Percentiles rank a stretch among this genome's conserved stretches.
Evolutionary conservation across 768 basidiomycete genomes (phyloP).

Genomic region (Mrakia gelida): DNA sequence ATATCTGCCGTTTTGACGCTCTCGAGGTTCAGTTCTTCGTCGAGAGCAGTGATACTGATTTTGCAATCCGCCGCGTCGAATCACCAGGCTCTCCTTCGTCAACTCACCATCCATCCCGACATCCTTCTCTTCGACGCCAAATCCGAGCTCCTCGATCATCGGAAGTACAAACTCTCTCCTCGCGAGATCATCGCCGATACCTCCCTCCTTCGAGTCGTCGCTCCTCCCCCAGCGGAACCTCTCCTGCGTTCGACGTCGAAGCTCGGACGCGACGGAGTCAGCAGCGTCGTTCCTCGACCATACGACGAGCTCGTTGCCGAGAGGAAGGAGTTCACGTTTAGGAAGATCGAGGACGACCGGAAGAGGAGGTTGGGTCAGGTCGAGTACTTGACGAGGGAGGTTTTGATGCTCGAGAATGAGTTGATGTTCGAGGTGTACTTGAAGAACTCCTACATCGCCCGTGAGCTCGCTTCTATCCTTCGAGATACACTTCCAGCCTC

Average conservation of each 20-base stretch:
- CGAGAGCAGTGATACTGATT: too few species aligned
- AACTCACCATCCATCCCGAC: slow-evolving; percentile 17
- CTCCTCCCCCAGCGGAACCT: slow-evolving; percentile 1
- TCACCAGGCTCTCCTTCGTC: slow-evolving; percentile 9
- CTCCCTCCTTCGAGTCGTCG: slow-evolving; percentile 10
- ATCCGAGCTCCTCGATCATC: slow-evolving; percentile 8
- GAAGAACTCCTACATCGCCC: slow-evolving; percentile 16
- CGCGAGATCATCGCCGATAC: slow-evolving; percentile 6
- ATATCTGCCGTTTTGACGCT: too few species aligned
- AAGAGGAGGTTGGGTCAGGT: slow-evolving; percentile 1
- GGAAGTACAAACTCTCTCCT: slow-evolving; percentile 1
- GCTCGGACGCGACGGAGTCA: neutral
- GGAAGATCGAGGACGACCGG: neutral
- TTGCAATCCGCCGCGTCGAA: neutral
- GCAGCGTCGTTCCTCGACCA: neutral
- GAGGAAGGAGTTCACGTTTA: neutral
- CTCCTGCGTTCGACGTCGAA: neutral
- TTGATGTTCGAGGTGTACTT: slow-evolving; percentile 25
- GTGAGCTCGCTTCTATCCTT: neutral
- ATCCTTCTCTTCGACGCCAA: slow-evolving; percentile 21
- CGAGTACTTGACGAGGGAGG: slow-evolving; percentile 8
- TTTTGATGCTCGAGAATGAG: slow-evolving; percentile 18
- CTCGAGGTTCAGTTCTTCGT: too few species aligned
- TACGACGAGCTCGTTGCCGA: slow-evolving; percentile 20
- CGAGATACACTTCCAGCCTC: too few species aligned